Percentiles rank a stretch among this genome's conserved stretches.
Evolutionary conservation across 2,329 filamentous ascomycete genomes (phyloP).

Genomic region (Cladosporium colombiae): DNA sequence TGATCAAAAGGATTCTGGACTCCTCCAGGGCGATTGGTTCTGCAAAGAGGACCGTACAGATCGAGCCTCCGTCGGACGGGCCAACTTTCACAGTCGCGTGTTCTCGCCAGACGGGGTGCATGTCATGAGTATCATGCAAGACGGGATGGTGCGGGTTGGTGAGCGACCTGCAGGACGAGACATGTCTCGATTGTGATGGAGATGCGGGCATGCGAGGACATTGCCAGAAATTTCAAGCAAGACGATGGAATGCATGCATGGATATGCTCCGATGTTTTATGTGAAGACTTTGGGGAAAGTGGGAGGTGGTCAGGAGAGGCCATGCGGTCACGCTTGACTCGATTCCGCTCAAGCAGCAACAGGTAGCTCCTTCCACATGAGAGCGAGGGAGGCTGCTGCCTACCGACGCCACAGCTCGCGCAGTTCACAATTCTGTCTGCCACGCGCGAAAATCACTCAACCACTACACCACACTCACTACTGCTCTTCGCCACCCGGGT

Average conservation of each 20-base stretch:
- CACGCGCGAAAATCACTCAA: background rate
- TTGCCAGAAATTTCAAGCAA: background rate
- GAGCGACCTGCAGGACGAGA: constrained; percentile 9
- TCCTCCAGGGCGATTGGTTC: constrained; percentile 45
- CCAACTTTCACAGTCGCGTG: constrained; percentile 49
- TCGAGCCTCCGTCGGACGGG: constrained; percentile 48
- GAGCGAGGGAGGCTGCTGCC: background rate
- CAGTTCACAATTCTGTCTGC: too few relatives aligned
- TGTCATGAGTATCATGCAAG: constrained; percentile 52
- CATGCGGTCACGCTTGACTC: background rate
- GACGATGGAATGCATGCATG: background rate
- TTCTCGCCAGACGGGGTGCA: constrained; percentile 46
- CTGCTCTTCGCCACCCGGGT: background rate
- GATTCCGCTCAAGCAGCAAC: background rate
- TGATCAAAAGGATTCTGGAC: constrained; percentile 19
- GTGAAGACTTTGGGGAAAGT: background rate
- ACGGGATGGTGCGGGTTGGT: constrained; percentile 46
- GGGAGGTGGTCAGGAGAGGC: background rate
- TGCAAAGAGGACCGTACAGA: constrained; percentile 52
- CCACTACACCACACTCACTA: background rate
- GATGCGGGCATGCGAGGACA: background rate
- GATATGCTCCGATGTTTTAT: background rate
- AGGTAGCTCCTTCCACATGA: background rate
- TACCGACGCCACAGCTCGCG: background rate
- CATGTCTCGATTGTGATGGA: background rate